Base-by-base conservation (phyloP, 1,139 yeast genomes). In the Pichia sp. region DNA sequence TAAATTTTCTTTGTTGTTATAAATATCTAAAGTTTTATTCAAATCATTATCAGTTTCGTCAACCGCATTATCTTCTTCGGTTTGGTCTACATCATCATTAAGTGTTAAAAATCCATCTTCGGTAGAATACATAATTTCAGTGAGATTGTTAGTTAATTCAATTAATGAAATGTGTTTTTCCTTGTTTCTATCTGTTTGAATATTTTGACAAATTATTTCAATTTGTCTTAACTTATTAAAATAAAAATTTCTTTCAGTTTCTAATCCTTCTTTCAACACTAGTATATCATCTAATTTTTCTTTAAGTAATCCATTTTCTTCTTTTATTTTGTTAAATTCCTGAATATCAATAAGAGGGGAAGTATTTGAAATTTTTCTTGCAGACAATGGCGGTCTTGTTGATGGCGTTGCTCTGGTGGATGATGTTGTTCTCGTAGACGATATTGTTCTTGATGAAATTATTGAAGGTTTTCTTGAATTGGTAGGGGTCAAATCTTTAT, bases 171-270 rank as follows among this genome's bases (percentile, higher is more conserved):
- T 29, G 19, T 44, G 60, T 33, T 66, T 60, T 31, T 66, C 64
- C 43, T 67, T 59, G 46, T 73, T 81, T 77, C 47, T 41, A 36
- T 18, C 22, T 25, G 34, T 16, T 27, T 30, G 45, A 10, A 86
- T 77, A 38, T 83, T 77, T 63, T 86, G 90, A 25, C 86, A 79
- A 50, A 91, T 70, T 36, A 89, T 81, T 68, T 93, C 99, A 56
- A 93, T 87, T 56, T 87, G 96, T 56, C 96, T 79, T 51, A 93
- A 74, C 70, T 93, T 93, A 62, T 86, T 84, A 70, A 88, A 93
- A 68, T 93, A 93, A 63, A 93, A 90, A 65, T 88, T 87, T 56
- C 98, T 79, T 66, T 95, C 99, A 0, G 70, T 76, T 61, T 83
- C 87, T 53, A 87, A 73, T 31, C 82, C 79, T 51, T 80, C 53